These are phyloP conservation scores for Elongisporangium prolatum DNA, from an alignment of 352 stramenopile species.

Conservation along the genomic window DNA sequence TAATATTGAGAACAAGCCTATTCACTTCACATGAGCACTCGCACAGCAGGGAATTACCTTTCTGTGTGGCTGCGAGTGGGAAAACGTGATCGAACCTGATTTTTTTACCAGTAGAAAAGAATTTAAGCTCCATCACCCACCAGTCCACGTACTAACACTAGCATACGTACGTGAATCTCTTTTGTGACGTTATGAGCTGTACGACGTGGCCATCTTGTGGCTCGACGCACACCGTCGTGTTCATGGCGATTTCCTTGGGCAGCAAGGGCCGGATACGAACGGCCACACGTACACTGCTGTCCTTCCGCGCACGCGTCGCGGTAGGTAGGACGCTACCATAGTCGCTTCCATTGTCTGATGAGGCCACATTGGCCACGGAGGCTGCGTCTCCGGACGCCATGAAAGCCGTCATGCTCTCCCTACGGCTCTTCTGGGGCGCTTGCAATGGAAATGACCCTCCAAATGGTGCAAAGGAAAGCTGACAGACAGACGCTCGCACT, in stretches of 20 bases:
- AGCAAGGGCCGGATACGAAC: conserved; percentile 77
- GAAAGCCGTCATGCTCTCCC: conserved; percentile 1
- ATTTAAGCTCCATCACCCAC: not conserved
- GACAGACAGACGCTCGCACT: not conserved
- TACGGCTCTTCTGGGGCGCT: not conserved
- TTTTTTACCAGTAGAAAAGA: conserved; percentile 3
- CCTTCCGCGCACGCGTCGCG: conserved; percentile 24
- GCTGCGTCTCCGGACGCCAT: not conserved
- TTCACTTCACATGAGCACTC: not conserved
- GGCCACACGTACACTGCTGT: conserved; percentile 69
- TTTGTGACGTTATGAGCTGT: conserved; percentile 27
- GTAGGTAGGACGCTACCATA: conserved; percentile 6
- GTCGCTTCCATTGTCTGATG: conserved; percentile 15
- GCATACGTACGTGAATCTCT: conserved; percentile 59
- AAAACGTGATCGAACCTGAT: conserved; percentile 83
- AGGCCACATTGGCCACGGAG: conserved; percentile 17
- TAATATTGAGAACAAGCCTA: not conserved
- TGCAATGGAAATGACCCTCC: not conserved
- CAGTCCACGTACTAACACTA: not conserved
- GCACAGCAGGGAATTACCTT: conserved; percentile 14
- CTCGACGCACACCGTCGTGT: conserved; percentile 39
- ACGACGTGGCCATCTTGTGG: conserved; percentile 32
- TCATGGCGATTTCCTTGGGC: conserved; percentile 64
- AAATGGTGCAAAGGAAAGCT: not conserved
- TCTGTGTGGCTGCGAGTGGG: conserved; percentile 41